phyloP scores from a whole-genome alignment of 1,284 basidiomycete genomes.

The Ganoderma multipileum region DNA sequence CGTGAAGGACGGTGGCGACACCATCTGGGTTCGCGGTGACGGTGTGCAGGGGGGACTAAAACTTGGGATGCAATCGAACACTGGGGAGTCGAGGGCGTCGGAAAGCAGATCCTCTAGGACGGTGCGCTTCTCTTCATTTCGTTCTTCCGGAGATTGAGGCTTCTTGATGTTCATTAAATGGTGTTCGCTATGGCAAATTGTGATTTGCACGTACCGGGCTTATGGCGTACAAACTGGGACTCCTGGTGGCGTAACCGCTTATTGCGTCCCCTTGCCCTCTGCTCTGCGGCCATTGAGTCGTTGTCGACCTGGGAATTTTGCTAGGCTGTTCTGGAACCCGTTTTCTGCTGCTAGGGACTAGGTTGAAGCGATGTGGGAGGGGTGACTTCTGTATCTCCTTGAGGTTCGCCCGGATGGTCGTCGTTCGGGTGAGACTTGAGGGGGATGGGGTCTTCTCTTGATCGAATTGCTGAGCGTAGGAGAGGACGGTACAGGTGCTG shows the following conservation, averaged over 20 bases:
- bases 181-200: neutral
- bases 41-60: constrained; percentile 1
- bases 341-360: constrained; percentile 19
- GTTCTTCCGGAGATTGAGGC: neutral
- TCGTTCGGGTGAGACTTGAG: constrained; percentile 7
- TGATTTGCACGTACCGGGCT: neutral
- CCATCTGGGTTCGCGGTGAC: constrained; percentile 13
- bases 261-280: neutral
- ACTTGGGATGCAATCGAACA: constrained; percentile 12
- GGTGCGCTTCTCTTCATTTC: neutral
- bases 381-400: constrained; percentile 30
- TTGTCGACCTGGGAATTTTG: constrained; percentile 6
- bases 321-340: neutral
- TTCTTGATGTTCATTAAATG: neutral
- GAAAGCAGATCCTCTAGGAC: constrained; percentile 10
- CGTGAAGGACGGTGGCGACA: constrained; percentile 19
- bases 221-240: constrained; percentile 3
- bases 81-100: constrained; percentile 6
- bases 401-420: constrained; percentile 25
- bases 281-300: constrained; percentile 11
- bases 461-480: constrained; percentile 9
- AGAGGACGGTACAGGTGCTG: constrained; percentile 27
- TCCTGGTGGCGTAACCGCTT: neutral
- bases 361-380: constrained; percentile 26
- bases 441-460: constrained; percentile 6